These are phyloP conservation scores for Nakazawaea wickerhamii DNA, from an alignment of 805 yeast species.

Conservation along the genomic window DNA sequence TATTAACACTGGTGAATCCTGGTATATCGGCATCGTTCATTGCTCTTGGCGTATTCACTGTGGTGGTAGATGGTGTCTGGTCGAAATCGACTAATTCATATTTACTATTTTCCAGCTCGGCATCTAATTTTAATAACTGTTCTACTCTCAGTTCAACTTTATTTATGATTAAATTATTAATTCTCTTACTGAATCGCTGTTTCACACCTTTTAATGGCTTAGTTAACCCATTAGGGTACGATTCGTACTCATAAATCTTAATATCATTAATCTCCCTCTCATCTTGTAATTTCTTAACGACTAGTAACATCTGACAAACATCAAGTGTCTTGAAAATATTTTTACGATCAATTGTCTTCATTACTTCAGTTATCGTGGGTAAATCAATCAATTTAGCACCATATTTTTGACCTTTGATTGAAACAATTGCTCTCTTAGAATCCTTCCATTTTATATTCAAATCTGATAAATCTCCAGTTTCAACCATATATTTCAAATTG, in stretches of 20 bases:
- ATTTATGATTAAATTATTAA: constrained; percentile 66
- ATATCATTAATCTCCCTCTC: constrained; percentile 43
- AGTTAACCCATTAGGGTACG: constrained; percentile 72
- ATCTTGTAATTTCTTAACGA: constrained; percentile 45
- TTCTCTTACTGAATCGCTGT: constrained; percentile 64
- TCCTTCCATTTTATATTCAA: constrained; percentile 81
- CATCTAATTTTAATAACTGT: constrained; percentile 68
- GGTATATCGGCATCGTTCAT: constrained; percentile 8
- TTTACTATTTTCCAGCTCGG: constrained; percentile 73
- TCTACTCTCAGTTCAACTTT: constrained; percentile 76
- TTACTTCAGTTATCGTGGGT: constrained; percentile 83
- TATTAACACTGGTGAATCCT: background rate
- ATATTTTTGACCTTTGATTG: constrained; percentile 62
- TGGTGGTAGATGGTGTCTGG: constrained; percentile 29
- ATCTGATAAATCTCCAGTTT: constrained; percentile 65
- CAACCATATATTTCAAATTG: constrained; percentile 68
- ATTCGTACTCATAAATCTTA: constrained; percentile 23
- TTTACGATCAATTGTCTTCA: constrained; percentile 84
- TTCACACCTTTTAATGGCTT: constrained; percentile 74
- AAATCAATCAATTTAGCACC: constrained; percentile 84
- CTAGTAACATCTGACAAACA: constrained; percentile 77
- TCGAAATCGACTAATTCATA: constrained; percentile 69
- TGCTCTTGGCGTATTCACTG: constrained; percentile 22
- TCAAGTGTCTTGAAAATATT: constrained; percentile 85
- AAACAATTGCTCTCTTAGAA: constrained; percentile 69